Base-by-base conservation (phyloP, 176 grass and related monocot genomes). In the maize (Zea mays) region DNA sequence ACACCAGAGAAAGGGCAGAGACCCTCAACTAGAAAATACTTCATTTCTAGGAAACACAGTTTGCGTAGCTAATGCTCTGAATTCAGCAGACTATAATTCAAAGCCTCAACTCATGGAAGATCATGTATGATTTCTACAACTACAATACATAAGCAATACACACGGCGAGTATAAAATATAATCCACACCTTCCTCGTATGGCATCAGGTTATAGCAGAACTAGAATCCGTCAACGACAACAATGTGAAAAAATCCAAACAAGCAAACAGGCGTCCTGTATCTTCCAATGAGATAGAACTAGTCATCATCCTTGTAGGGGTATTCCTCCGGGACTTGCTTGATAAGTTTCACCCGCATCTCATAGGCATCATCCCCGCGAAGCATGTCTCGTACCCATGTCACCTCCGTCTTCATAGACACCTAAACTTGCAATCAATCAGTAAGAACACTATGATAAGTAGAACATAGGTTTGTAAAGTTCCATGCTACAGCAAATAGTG, bases 351-450 rank as follows among this genome's bases (percentile, higher is more conserved):
- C 89, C 75, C 92, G 83, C 74, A 98, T 83, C 81, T 98, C 96
- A 5, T 98, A 98, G 8, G 89, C 92, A 20, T 98, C 96, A 10
- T 98, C 96, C 46, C 96, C 90, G 16, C 87, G 85, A 36, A 98
- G 91, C 92, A 98, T 92, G 79, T 98, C 96, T 0, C 96, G 89
- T 36, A 95, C 82, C 96, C 96, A 98, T 55, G 92, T 98, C 38
- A 98, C 84, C 80, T 98, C 96, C 5, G 92, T 98, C 90, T 95
- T 98, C 89, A 95, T 95, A 10, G 92, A 98, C 8, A 98, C 96
- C 96, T 98, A 74, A 17, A 19, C 38, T 3, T 6, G n/a, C 39
- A 42, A 76, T 64, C 33, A 54, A 70, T 62, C 43, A 63, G 63
- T 11, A 19, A 62, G 11, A 20, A 3, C 14, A 61, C 16, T 48